Evolutionary conservation across 805 yeast species (phyloP).

Genomic region (Huiozyma naganishii): DNA sequence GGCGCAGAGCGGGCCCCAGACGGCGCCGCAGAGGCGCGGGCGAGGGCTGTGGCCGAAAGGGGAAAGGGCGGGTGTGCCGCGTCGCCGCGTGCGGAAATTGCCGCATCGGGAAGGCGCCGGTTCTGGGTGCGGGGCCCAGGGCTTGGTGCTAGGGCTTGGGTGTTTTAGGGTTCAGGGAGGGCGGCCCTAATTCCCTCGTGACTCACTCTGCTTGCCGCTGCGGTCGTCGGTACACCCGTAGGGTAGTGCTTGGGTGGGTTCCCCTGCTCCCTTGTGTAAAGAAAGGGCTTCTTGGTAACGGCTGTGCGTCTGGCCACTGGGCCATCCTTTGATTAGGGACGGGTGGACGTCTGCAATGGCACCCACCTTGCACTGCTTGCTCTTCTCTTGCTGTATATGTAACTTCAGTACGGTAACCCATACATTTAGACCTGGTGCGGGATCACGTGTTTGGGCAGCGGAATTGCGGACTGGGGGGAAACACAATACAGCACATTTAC

Average conservation of each 20-base stretch:
- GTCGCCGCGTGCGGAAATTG: background rate
- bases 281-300: background rate
- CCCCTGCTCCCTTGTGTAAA: background rate
- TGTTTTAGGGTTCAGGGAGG: background rate
- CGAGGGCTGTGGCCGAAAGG: background rate
- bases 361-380: background rate
- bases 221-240: too few species aligned
- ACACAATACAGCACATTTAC: too few species aligned
- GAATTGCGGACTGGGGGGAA: too few species aligned
- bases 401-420: too few species aligned
- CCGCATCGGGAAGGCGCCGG: background rate
- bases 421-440: too few species aligned
- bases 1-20: too few species aligned
- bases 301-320: background rate
- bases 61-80: background rate
- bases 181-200: background rate
- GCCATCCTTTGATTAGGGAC: background rate
- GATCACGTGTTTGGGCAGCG: too few species aligned
- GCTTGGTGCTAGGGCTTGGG: background rate
- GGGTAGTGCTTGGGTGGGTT: background rate
- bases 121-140: background rate
- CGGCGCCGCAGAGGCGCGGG: background rate
- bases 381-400: too few species aligned
- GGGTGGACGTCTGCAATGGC: background rate
- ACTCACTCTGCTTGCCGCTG: too few species aligned